Evolutionary conservation across 352 stramenopile species (phyloP), one percentile per base, ranked within the genome.

Genomic region (Nothophytophthora sp.): DNA sequence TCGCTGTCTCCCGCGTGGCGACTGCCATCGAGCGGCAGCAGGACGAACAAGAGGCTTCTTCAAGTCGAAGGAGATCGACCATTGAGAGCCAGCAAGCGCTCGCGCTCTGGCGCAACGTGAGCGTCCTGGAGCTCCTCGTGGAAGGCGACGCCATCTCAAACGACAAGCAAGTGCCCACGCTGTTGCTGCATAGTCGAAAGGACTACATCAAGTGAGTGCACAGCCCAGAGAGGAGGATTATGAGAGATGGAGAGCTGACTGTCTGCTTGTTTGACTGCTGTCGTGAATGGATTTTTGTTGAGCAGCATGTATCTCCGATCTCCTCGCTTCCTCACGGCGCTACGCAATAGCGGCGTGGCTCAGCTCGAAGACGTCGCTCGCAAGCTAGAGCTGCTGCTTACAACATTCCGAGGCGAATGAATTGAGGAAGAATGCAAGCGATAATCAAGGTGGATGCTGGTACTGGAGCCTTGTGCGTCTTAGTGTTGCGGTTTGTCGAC

Each of bases 201-300:
- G 74, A 86, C 38, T 73, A 71, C 50, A 58, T 88, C 33, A 67
- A 86, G 77, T 88, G 49, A 42, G 76, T 48, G 9, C 1, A 27
- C 1, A 15, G 10, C 5, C 29, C 5, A 10, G 29, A 16, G 29
- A 6, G 7, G 11, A 32, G 7, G 7, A 32, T 12, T 12, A 32
- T 12, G 27, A 32, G 27, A 6, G 11, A 12, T 6, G 6, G 6
- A 30, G 27, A 11, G 27, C 6, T 30, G 11, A 6, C 35, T 24
- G 35, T 40, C 35, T 3, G 23, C 27, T 11, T 30, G 6, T 16
- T 15, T 35, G 10, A 57, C 32, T 58, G 55, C 62, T 38, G 15
- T 29, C 11, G 11, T 28, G 59, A 1, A 7, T 50, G 41, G 6
- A 27, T n/a, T 50, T 37, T n/a, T 16, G 27, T 35, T 37, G 16